Base-by-base conservation (phyloP, 2,329 filamentous ascomycete species). In the Hypoxylon sp. region DNA sequence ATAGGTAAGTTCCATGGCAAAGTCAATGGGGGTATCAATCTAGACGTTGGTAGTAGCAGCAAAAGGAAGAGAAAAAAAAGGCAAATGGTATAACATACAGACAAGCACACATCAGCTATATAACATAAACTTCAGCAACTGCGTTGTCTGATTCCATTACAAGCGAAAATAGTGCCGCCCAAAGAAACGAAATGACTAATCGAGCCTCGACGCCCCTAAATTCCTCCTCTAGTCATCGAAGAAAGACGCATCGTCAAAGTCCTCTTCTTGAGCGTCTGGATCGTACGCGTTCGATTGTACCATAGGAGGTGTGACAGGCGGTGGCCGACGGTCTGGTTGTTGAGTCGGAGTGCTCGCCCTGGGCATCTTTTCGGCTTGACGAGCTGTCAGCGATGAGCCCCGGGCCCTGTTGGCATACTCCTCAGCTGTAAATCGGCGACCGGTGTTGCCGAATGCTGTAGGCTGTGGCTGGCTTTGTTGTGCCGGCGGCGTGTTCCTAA, bases 261-360 rank as follows among this genome's bases (percentile, higher is more conserved):
- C 78, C 49, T 78, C 82, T 2, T 78, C 75, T 26, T 78, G 78
- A 5, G 84, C 84, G 66, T 87, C 83, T 20, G 76, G 76, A 64
- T 87, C 84, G 65, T 87, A 87, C 21, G 75, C 76, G 51, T 75
- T 77, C 23, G 77, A 69, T 23, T 74, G 75, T 79, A 84, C 82
- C 80, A 86, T 85, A 0, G 82, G 82, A 19, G 84, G 83, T 46
- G 84, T 87, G 54, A 79, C 73, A n/a, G n/a, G n/a, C 4, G 80
- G 81, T 31, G 73, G 72, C 60, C 61, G 63, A 55, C 64, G 60
- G 56, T 71, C 67, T 49, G 69, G 69, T 16, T 70, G 74, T 15
- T 73, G 73, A 43, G 73, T 72, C 1, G 81, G 76, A 8, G 76
- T 78, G 19, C 67, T 72, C 19, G 67, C 66, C 15, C 67, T 62